These are phyloP conservation scores for Claviceps capensis DNA, from an alignment of 2,329 filamentous ascomycete species.

Conservation along the genomic window DNA sequence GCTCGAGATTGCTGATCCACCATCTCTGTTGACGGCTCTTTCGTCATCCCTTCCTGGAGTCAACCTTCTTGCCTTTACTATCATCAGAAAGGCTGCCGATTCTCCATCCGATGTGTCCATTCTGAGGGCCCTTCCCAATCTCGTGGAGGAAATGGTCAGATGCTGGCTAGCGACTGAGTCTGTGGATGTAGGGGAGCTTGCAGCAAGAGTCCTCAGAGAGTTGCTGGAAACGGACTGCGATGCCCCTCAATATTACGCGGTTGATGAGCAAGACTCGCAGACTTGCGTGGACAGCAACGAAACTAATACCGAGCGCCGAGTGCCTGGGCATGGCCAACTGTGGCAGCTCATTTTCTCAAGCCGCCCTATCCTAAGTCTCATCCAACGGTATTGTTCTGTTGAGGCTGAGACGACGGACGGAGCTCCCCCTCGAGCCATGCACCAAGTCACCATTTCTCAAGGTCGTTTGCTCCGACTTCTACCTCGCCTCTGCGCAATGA, in stretches of 20 bases:
- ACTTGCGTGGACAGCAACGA: conserved; percentile 18
- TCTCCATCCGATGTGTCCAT: conserved; percentile 34
- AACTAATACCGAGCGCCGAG: conserved; percentile 20
- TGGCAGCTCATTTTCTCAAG: conserved; percentile 40
- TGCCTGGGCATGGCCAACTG: conserved; percentile 36
- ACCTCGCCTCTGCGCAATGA: conserved; percentile 33
- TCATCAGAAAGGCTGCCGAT: conserved; percentile 40
- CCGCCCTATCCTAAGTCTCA: conserved; percentile 27
- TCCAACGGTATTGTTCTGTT: conserved; percentile 24
- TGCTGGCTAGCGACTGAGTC: conserved; percentile 40
- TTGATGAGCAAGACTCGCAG: not conserved
- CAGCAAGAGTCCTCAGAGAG: conserved; percentile 34
- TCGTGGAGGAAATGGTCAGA: conserved; percentile 34
- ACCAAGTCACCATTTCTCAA: conserved; percentile 36
- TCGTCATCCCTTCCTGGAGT: conserved; percentile 39
- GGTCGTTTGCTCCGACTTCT: conserved; percentile 38
- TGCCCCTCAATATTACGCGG: conserved; percentile 11
- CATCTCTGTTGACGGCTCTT: conserved; percentile 37
- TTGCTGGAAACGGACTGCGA: conserved; percentile 43
- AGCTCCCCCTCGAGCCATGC: conserved; percentile 12
- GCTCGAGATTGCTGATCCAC: conserved; percentile 36
- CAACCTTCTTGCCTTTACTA: conserved; percentile 42
- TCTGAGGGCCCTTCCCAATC: conserved; percentile 32
- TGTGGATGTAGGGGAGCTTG: conserved; percentile 42
- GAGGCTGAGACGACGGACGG: conserved; percentile 17